A percentile compares a stretch with the other conserved stretches of the same genome.
These are phyloP conservation scores for Pseudocercospora fijiensis DNA, from an alignment of 2,329 filamentous ascomycete genomes.

Conservation along the genomic window DNA sequence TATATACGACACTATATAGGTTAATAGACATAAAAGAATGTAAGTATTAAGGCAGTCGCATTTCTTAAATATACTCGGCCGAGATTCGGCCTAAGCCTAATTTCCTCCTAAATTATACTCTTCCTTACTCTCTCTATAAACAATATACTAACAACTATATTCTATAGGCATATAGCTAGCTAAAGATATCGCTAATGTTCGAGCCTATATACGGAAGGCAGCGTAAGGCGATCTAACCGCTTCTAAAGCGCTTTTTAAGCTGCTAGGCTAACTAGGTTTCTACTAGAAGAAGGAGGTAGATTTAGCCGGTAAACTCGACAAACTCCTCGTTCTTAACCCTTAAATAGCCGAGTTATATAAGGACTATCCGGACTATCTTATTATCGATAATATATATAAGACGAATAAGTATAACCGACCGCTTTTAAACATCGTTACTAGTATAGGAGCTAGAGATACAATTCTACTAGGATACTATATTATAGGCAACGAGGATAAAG, in stretches of 20 bases:
- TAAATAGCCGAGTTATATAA: background rate
- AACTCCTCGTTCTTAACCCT: background rate
- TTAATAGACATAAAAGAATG: too few species aligned
- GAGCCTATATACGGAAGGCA: background rate
- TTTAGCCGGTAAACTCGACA: too few species aligned
- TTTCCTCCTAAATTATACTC: background rate
- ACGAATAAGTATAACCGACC: background rate
- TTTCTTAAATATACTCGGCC: too few species aligned
- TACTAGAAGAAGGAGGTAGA: too few species aligned
- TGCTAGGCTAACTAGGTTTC: too few species aligned
- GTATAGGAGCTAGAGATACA: too few species aligned
- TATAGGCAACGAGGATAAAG: background rate
- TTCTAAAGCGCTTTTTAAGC: background rate
- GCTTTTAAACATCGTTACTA: too few species aligned
- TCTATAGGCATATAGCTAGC: background rate
- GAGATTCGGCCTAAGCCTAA: background rate
- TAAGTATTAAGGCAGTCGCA: too few species aligned
- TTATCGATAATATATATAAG: slow-evolving; percentile 3
- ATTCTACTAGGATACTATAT: background rate
- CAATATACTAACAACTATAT: too few species aligned
- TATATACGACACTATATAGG: background rate
- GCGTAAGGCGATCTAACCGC: background rate
- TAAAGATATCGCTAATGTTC: background rate
- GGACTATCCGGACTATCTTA: background rate
- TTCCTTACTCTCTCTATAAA: background rate